These are phyloP conservation scores for Stentor coeruleus DNA, from an alignment of 73 alveolate species.

Conservation along the genomic window DNA sequence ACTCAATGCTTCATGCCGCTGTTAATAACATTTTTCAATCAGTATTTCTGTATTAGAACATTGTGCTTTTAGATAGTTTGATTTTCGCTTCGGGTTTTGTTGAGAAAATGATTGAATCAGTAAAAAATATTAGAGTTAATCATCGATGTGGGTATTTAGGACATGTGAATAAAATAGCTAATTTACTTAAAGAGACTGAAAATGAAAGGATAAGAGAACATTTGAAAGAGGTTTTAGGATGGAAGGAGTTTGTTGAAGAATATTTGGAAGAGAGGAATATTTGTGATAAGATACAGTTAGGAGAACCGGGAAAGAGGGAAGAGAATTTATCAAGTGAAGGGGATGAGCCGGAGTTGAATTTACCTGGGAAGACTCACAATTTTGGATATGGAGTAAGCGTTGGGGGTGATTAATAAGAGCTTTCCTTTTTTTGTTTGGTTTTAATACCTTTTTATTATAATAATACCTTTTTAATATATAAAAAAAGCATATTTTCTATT, in stretches of 20 bases:
- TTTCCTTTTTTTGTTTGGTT: no score
- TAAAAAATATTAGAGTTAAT: not conserved
- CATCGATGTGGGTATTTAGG: slow-evolving; percentile 7
- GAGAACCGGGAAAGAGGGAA: not conserved
- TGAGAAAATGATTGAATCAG: not conserved
- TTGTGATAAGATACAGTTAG: not conserved
- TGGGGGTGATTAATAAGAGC: no score
- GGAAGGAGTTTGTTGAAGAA: not conserved
- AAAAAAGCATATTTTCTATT: no score
- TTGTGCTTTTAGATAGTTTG: not conserved
- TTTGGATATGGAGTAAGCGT: no score
- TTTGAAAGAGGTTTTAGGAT: not conserved
- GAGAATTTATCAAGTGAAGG: not conserved
- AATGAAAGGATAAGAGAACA: not conserved
- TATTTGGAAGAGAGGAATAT: slow-evolving; percentile 11
- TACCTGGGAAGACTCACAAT: no score
- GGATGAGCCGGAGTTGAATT: slow-evolving; percentile 1
- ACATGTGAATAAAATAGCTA: not conserved
- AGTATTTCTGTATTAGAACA: not conserved
- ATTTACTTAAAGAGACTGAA: not conserved
- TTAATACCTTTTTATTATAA: no score
- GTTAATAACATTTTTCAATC: slow-evolving; percentile 3
- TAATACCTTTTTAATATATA: no score
- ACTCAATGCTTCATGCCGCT: slow-evolving; percentile 7
- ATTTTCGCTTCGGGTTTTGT: not conserved